Base-by-base conservation (phyloP, 1,139 yeast species). In the Suhomyces guaymorum region DNA sequence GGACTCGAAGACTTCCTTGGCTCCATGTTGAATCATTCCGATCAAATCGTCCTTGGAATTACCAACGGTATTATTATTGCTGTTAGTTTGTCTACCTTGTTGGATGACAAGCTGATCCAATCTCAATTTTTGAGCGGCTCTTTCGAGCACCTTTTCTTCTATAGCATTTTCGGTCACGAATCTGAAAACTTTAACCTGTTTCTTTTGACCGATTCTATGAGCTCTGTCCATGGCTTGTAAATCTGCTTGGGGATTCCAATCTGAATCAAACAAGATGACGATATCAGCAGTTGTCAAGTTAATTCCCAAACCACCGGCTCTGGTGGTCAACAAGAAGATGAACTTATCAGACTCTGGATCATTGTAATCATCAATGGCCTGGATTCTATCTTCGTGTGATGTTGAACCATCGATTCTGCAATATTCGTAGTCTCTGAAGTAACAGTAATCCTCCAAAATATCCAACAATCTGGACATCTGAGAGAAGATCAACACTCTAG, bases 181-280 rank as follows among this genome's bases (percentile, higher is more conserved):
- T 55, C 94, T 66, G 54, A 78, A 84, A 7, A 84, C 92, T 48
- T 78, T 76, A 22, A 84, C 94, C 55, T 84, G 94, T 46, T 83
- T 84, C 18, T 83, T 83, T 57, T 84, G 94, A 5, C 94, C 94
- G 55, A 84, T 84, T 72, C 94, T 75, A 57, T 84, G 94, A 1
- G 94, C 92, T 64, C 94, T 74, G 54, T 84, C 94, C 94, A 84
- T 84, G 1, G 92, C 92, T 58, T 84, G 94, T 46, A 84, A 70
- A 67, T 84, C 94, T 3, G 92, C 92, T 54, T 84, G 94, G 2
- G 94, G 94, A 48, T 84, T 84, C 94, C 94, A 84, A 58, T 84
- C 94, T 1, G 88, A 80, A 59, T 84, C 94, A 54, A 71, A 84
- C 27, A 84, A 59, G 1, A 84, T 70, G 25, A 84, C 94, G 35